Evolutionary conservation across 2,329 filamentous ascomycete genomes (phyloP).

Genomic region (Emericellopsis atlantica): DNA sequence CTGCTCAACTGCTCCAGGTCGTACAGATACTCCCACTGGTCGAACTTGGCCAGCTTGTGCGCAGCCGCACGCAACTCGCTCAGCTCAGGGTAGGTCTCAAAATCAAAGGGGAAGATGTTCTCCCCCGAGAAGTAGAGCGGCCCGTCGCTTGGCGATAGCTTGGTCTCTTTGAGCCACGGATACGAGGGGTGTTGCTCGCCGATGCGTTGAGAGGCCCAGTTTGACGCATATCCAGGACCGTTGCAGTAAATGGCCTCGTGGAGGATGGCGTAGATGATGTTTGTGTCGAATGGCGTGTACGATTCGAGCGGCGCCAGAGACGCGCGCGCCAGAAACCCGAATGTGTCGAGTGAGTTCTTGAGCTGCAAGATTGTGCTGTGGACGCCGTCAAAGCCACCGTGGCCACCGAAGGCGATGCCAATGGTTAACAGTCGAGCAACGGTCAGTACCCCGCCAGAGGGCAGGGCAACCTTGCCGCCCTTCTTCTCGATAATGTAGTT

Average conservation of each 20-base stretch:
- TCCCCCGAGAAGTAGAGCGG: slow-evolving; percentile 78
- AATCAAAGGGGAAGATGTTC: slow-evolving; percentile 83
- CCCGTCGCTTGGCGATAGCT: slow-evolving; percentile 13
- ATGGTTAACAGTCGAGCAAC: slow-evolving; percentile 63
- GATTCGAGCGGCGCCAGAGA: slow-evolving; percentile 58
- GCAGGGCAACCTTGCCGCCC: slow-evolving; percentile 42
- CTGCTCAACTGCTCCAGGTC: slow-evolving; percentile 57
- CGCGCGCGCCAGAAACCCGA: slow-evolving; percentile 62
- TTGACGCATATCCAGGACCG: slow-evolving; percentile 35
- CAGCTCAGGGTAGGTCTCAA: slow-evolving; percentile 69
- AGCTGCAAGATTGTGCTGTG: slow-evolving; percentile 62
- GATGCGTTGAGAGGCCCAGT: slow-evolving; percentile 64
- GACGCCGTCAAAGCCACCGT: slow-evolving; percentile 64
- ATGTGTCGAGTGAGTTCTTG: slow-evolving; percentile 59
- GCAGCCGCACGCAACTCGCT: slow-evolving; percentile 55
- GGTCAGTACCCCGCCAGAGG: slow-evolving; percentile 62
- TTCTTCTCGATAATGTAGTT: slow-evolving; percentile 45
- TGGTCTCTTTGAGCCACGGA: slow-evolving; percentile 32
- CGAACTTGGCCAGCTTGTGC: slow-evolving; percentile 52
- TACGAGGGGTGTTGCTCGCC: slow-evolving; percentile 34
- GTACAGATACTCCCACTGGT: slow-evolving; percentile 67
- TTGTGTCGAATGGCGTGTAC: slow-evolving; percentile 57
- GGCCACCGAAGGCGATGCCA: slow-evolving; percentile 66
- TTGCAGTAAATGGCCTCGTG: slow-evolving; percentile 85
- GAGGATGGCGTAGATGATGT: slow-evolving; percentile 72